These are phyloP conservation scores for Dryadomyces quercus-mongolicae DNA, from an alignment of 2,329 filamentous ascomycete species.

Conservation along the genomic window DNA sequence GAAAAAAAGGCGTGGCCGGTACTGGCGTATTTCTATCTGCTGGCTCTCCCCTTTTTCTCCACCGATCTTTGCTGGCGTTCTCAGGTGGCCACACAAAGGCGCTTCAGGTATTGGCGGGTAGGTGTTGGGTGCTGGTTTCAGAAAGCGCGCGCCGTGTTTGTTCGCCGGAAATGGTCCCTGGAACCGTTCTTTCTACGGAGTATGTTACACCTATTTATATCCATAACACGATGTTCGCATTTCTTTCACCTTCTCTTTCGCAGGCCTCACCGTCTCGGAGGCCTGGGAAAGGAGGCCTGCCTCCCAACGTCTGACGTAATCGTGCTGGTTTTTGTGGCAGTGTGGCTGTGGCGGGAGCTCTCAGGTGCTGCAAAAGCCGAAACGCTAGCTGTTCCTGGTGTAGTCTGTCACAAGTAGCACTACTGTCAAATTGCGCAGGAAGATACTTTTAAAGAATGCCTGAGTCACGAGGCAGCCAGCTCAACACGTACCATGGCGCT, in stretches of 20 bases:
- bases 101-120: slow-evolving; percentile 8
- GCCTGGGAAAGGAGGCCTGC: neutral
- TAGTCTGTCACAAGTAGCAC: too few species aligned
- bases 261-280: neutral
- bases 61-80: neutral
- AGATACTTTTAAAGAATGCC: neutral
- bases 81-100: neutral
- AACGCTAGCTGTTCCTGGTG: neutral
- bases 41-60: slow-evolving; percentile 3
- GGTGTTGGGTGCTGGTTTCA: slow-evolving; percentile 9
- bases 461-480: neutral
- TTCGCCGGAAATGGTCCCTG: neutral
- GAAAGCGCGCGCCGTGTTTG: slow-evolving; percentile 6
- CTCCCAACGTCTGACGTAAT: slow-evolving; percentile 1
- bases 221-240: neutral
- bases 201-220: neutral
- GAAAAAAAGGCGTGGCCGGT: too few species aligned
- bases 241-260: neutral
- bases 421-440: neutral
- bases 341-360: neutral
- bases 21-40: neutral
- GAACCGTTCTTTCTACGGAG: neutral
- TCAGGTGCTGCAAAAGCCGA: neutral
- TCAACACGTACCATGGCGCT: neutral
- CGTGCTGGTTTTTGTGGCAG: neutral